Percentiles rank a stretch among this genome's conserved stretches.
These are phyloP conservation scores for Medicago ruthenica DNA, from an alignment of 306 rosid species.

Conservation along the genomic window DNA sequence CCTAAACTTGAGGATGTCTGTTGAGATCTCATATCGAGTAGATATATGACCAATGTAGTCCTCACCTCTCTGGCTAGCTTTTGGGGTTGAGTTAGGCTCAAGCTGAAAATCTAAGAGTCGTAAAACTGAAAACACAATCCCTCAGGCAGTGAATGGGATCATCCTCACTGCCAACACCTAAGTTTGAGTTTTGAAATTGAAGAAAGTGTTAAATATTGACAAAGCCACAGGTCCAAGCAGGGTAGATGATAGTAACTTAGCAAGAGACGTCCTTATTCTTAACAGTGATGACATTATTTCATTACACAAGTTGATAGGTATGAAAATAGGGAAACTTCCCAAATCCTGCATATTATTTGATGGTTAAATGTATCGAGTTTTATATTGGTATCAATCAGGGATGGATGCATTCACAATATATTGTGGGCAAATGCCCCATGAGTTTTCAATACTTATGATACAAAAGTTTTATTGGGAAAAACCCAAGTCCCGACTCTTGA, in stretches of 20 bases:
- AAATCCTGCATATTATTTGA: not conserved
- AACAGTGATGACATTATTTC: not conserved
- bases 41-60: too few species aligned
- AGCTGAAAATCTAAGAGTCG: not conserved
- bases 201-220: not conserved
- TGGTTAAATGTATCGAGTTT: not conserved
- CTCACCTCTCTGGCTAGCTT: not conserved
- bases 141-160: not conserved
- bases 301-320: not conserved
- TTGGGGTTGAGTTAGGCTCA: not conserved
- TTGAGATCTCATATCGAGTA: too few species aligned
- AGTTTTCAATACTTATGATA: too few species aligned
- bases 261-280: not conserved
- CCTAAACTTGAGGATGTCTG: too few species aligned
- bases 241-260: not conserved
- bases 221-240: not conserved
- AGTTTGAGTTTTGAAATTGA: not conserved
- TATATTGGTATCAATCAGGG: not conserved
- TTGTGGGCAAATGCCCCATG: too few species aligned
- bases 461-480: too few species aligned
- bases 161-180: not conserved
- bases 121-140: not conserved
- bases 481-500: too few species aligned
- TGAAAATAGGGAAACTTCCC: conserved; percentile 3
- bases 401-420: too few species aligned